Conservation (phyloP, 73 alveolate genomes). For the Uronychia setigera region DNA sequence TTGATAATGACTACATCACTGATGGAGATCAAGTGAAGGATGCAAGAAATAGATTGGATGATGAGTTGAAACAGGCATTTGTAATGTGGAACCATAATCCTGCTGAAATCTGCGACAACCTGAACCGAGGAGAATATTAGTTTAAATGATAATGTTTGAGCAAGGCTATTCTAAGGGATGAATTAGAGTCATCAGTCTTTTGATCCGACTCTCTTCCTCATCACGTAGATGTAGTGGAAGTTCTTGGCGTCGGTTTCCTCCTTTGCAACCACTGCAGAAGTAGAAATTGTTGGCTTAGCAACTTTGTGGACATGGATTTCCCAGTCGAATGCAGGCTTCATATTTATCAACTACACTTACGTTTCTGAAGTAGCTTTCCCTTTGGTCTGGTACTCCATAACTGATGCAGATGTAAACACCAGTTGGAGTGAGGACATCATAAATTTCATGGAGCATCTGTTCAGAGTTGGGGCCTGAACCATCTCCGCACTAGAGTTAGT, state of each 20-base stretch:
- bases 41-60: background rate
- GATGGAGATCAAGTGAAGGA: slow-evolving; percentile 8
- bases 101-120: background rate
- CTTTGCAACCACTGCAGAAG: slow-evolving; percentile 84
- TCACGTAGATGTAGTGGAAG: slow-evolving; percentile 94
- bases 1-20: slow-evolving; percentile 8
- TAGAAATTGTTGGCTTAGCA: slow-evolving; percentile 91
- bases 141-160: background rate
- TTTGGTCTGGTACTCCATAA: slow-evolving; percentile 93
- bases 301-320: slow-evolving; percentile 84
- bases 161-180: background rate
- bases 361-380: slow-evolving; percentile 82
- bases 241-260: slow-evolving; percentile 95
- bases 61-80: background rate
- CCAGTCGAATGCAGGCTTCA: slow-evolving; percentile 86
- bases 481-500: slow-evolving; percentile 86
- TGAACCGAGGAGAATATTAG: background rate
- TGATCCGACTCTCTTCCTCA: slow-evolving; percentile 69
- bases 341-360: slow-evolving; percentile 16
- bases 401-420: slow-evolving; percentile 95
- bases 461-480: slow-evolving; percentile 92
- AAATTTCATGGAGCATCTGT: slow-evolving; percentile 89
- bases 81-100: background rate
- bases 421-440: slow-evolving; percentile 94
- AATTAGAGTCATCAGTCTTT: slow-evolving; percentile 18